Evolutionary conservation across 371 early-diverging fungal species (phyloP), one percentile per base, ranked within the genome.

Genomic region (Zancudomyces culisetae): DNA sequence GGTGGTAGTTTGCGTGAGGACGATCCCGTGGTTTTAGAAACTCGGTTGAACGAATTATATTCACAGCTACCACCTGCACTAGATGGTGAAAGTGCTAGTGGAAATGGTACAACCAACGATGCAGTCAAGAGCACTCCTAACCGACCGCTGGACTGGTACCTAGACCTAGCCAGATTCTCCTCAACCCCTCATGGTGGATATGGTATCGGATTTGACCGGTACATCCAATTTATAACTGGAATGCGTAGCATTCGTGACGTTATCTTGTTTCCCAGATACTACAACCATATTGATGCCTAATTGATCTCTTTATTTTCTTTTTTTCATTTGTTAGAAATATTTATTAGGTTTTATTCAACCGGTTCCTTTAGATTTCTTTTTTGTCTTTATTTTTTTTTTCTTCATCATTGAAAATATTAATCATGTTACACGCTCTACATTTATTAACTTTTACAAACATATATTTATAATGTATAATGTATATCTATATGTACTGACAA

Each of bases 1-100:
- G 95, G 95, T 10, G 94, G 94, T 1, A 86, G 87, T 13, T 59
- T 94, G 61, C 76, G 95, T 53, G 90, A 92, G 59, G 78, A 88
- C 48, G 49, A 76, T 10, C 61, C 71, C 45, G 73, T 70, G 8
- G 58, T 68, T 8, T 56, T 89, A 42, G 51, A 70, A 45, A n/a
- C 58, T 29, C 72, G 76, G 49, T 73, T 92, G 4, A 40, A 40
- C 13, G 40, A 13, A 13, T 13, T 13, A 40, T 13, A 40, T 40
- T 13, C 40, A 40, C 40, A 10, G 18, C 10, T 4, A 3, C 26
- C 29, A n/a, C n/a, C n/a, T n/a, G n/a, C n/a, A n/a, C n/a, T n/a
- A n/a, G n/a, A n/a, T n/a, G n/a, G n/a, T n/a, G n/a, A n/a, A n/a
- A n/a, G n/a, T n/a, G n/a, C n/a, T n/a, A n/a, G n/a, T n/a, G n/a